Percentiles rank a stretch among this genome's conserved stretches.
Conservation (phyloP, 371 early-diverging fungal genomes). For the Rhizopus sp. region DNA sequence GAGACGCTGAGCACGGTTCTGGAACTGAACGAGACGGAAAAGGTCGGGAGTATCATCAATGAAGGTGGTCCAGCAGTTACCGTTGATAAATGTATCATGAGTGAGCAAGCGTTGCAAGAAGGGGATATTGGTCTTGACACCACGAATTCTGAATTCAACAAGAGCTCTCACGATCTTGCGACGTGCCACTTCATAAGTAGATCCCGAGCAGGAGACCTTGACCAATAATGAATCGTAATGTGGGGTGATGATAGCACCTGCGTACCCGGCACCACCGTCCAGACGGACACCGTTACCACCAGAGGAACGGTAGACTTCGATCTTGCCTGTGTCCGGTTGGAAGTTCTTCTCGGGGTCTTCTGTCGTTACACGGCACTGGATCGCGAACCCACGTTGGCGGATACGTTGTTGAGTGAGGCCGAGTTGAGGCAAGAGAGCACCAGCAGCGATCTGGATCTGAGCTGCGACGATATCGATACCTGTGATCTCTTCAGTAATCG, state of each 20-base stretch:
- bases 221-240: conserved; percentile 96
- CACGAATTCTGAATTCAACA: conserved; percentile 93
- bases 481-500: conserved; percentile 94
- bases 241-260: conserved; percentile 92
- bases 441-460: conserved; percentile 93
- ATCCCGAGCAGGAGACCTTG: conserved; percentile 88
- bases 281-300: conserved; percentile 91
- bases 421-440: conserved; percentile 76
- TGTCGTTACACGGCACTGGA: conserved; percentile 95
- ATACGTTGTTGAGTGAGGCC: conserved; percentile 85
- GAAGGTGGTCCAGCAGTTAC: conserved; percentile 93
- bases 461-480: conserved; percentile 92
- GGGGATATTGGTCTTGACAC: conserved; percentile 95
- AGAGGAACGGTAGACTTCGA: conserved; percentile 88
- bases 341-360: conserved; percentile 89
- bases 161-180: conserved; percentile 87
- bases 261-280: conserved; percentile 87
- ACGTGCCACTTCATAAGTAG: conserved; percentile 85
- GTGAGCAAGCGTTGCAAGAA: conserved; percentile 88
- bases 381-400: conserved; percentile 81
- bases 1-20: conserved; percentile 88
- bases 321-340: conserved; percentile 94
- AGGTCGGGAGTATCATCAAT: conserved; percentile 95
- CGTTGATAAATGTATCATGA: conserved; percentile 75
- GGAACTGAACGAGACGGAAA: conserved; percentile 70